These are phyloP conservation scores for Hebeloma cylindrosporum DNA, from an alignment of 768 basidiomycete species.

Conservation along the genomic window DNA sequence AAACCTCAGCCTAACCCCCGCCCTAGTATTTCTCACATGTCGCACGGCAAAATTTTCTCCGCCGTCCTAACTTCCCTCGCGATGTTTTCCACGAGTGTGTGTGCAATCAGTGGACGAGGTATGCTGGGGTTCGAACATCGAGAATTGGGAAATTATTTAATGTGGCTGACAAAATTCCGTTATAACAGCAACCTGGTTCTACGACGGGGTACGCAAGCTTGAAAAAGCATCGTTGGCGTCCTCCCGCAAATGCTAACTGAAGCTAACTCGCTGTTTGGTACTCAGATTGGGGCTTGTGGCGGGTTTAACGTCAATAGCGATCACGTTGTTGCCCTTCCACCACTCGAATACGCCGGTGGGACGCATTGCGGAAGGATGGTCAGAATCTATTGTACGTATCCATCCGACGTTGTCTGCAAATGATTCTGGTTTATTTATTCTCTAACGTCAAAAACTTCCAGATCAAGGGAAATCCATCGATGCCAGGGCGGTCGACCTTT, in stretches of 20 bases:
- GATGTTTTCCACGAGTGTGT: background rate
- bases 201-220: conserved; percentile 21
- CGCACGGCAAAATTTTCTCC: no score
- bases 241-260: background rate
- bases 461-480: conserved; percentile 26
- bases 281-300: conserved; percentile 24
- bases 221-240: no score
- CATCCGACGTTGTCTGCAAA: background rate
- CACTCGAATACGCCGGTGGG: conserved; percentile 18
- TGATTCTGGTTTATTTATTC: background rate
- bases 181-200: conserved; percentile 22
- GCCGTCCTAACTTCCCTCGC: no score
- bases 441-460: conserved; percentile 5
- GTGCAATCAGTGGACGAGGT: conserved; percentile 3
- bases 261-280: background rate
- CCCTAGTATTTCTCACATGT: no score
- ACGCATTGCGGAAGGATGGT: conserved; percentile 20
- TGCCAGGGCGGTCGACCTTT: conserved; percentile 29
- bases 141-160: conserved; percentile 2
- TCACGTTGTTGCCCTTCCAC: conserved; percentile 23
- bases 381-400: conserved; percentile 20
- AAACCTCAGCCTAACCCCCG: no score
- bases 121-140: background rate
- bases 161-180: background rate
- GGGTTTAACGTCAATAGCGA: conserved; percentile 18